These are phyloP conservation scores for Glutinoglossum americanum DNA, from an alignment of 495 filamentous ascomycete species.

Conservation along the genomic window DNA sequence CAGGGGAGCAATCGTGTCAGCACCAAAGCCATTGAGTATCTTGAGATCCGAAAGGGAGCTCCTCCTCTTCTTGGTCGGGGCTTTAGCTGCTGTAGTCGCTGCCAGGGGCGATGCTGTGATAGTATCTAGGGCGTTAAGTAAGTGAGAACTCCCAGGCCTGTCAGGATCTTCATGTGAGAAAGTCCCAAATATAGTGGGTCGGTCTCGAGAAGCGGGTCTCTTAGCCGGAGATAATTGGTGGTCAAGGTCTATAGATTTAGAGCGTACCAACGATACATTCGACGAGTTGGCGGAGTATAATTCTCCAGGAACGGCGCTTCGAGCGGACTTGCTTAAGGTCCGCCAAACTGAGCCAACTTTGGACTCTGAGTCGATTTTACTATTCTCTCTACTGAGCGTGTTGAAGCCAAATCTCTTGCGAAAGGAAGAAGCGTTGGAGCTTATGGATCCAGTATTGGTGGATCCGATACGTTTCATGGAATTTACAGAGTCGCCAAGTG, in stretches of 20 bases:
- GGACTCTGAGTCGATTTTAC: constrained; percentile 44
- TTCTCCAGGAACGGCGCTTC: constrained; percentile 29
- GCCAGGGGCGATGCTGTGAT: constrained; percentile 20
- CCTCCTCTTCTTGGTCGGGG: constrained; percentile 45
- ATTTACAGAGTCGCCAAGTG: constrained; percentile 19
- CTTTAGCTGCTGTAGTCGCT: constrained; percentile 6
- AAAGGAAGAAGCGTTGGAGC: constrained; percentile 62
- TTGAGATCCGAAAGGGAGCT: constrained; percentile 84
- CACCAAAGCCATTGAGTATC: constrained; percentile 16
- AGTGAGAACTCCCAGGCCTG: constrained; percentile 26
- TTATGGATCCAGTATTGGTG: constrained; percentile 32
- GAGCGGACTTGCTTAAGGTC: constrained; percentile 62
- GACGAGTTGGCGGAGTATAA: constrained; percentile 33
- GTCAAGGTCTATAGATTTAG: constrained; percentile 64
- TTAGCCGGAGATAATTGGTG: constrained; percentile 16
- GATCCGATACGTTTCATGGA: constrained; percentile 28
- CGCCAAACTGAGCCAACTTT: constrained; percentile 65
- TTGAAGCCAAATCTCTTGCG: constrained; percentile 66
- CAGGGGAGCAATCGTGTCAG: neutral
- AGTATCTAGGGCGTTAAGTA: constrained; percentile 18
- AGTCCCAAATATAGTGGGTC: constrained; percentile 32
- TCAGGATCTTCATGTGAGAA: constrained; percentile 21
- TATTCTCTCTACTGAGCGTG: constrained; percentile 51
- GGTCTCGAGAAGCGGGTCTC: constrained; percentile 23
- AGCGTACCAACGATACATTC: constrained; percentile 44